Evolutionary conservation across 2,329 filamentous ascomycete species (phyloP).

Genomic region (Bisporella sp.): DNA sequence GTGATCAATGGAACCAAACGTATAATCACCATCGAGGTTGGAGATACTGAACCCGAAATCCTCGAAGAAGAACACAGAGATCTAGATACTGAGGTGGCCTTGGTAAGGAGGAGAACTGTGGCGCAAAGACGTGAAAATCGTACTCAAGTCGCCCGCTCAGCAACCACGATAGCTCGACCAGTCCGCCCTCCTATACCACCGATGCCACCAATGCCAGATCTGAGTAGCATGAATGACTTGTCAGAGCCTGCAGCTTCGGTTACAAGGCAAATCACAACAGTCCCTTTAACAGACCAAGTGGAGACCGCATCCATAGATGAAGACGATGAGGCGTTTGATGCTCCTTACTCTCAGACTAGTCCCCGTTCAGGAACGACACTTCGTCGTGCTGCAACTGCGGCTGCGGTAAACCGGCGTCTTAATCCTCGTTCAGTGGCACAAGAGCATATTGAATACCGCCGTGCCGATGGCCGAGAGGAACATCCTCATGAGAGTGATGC

Average conservation of each 20-base stretch:
- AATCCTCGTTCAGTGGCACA: slow-evolving; percentile 50
- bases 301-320: slow-evolving; percentile 24
- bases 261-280: slow-evolving; percentile 15
- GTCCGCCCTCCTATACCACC: slow-evolving; percentile 13
- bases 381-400: slow-evolving; percentile 68
- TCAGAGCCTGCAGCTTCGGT: slow-evolving; percentile 8
- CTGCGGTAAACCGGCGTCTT: slow-evolving; percentile 63
- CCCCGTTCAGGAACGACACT: slow-evolving; percentile 65
- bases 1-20: slow-evolving; percentile 45
- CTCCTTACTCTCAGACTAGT: slow-evolving; percentile 65
- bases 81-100: slow-evolving; percentile 70
- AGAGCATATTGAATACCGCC: slow-evolving; percentile 53
- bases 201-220: slow-evolving; percentile 17
- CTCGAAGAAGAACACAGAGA: slow-evolving; percentile 69
- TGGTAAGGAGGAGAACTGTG: slow-evolving; percentile 68
- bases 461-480: slow-evolving; percentile 63
- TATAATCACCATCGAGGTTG: slow-evolving; percentile 67
- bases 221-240: slow-evolving; percentile 12
- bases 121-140: slow-evolving; percentile 48
- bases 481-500: slow-evolving; percentile 82
- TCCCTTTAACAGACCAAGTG: slow-evolving; percentile 9
- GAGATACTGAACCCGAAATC: slow-evolving; percentile 60
- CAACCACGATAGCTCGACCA: slow-evolving; percentile 32
- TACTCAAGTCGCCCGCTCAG: slow-evolving; percentile 40
- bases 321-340: slow-evolving; percentile 51